Percentiles rank a stretch among this genome's conserved stretches.
Conservation (phyloP, 2,329 filamentous ascomycete species). For the Cordyceps cateniannulata region DNA sequence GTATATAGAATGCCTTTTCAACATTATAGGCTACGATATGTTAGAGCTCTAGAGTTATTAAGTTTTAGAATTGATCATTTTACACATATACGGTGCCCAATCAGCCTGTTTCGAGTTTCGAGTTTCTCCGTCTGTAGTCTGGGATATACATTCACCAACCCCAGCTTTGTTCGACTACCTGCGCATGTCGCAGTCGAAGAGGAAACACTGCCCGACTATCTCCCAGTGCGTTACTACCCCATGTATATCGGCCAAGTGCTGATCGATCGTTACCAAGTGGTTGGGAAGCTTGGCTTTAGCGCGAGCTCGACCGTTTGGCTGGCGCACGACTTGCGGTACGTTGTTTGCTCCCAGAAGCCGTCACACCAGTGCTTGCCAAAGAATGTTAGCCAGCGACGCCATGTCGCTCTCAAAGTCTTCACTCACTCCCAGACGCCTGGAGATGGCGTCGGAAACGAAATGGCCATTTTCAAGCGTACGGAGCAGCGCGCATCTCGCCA, state of each 20-base stretch:
- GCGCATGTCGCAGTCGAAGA: slow-evolving; percentile 17
- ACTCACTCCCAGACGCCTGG: background rate
- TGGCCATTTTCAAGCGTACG: background rate
- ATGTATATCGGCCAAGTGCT: slow-evolving; percentile 18
- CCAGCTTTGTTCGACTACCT: background rate
- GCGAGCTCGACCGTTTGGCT: slow-evolving; percentile 14
- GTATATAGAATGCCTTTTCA: too few relatives aligned
- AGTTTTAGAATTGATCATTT: too few relatives aligned
- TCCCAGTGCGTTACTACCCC: slow-evolving; percentile 19
- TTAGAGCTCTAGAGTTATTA: too few relatives aligned
- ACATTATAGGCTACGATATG: too few relatives aligned
- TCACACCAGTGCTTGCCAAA: background rate
- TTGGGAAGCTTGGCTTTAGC: slow-evolving; percentile 20
- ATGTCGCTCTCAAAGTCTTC: slow-evolving; percentile 1
- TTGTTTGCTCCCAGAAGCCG: background rate
- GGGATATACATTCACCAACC: background rate
- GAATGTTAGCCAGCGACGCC: background rate
- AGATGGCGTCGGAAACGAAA: background rate
- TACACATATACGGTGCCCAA: too few relatives aligned
- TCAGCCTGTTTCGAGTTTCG: too few relatives aligned
- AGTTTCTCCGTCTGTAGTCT: too few relatives aligned
- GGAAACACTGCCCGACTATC: slow-evolving; percentile 19
- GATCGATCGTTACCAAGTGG: slow-evolving; percentile 17
- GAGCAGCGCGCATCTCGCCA: background rate
- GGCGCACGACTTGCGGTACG: slow-evolving; percentile 4